These are phyloP conservation scores for Fusarium goolgardi DNA, from an alignment of 2,329 filamentous ascomycete species.

Conservation along the genomic window DNA sequence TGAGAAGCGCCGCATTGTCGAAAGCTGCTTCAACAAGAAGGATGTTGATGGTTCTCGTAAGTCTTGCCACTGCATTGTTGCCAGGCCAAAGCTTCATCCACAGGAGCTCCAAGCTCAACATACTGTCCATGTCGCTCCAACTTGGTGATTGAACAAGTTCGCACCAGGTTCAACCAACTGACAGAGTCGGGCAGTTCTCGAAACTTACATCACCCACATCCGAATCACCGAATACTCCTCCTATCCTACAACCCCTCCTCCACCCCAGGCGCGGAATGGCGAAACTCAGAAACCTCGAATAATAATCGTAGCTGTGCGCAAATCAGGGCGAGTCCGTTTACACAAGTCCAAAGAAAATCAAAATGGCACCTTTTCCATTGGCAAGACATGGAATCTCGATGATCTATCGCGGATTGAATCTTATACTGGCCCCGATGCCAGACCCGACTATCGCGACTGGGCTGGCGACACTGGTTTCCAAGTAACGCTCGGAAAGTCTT, in stretches of 20 bases:
- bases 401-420: conserved; percentile 87
- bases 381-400: conserved; percentile 97
- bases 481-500: conserved; percentile 90
- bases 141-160: neutral
- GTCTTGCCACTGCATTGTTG: conserved; percentile 53
- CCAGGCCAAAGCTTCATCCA: conserved; percentile 9
- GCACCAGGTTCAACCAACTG: conserved; percentile 3
- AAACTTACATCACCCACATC: conserved; percentile 99
- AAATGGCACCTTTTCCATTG: conserved; percentile 95
- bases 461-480: conserved; percentile 86
- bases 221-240: conserved; percentile 87
- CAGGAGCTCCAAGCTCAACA: neutral
- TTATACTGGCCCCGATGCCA: conserved; percentile 72
- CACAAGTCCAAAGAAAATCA: conserved; percentile 97
- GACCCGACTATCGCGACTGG: conserved; percentile 75
- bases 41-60: conserved; percentile 87
- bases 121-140: neutral
- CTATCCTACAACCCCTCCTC: conserved; percentile 85
- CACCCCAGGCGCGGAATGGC: conserved; percentile 75
- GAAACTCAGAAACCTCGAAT: conserved; percentile 87
- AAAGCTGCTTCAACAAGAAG: conserved; percentile 92
- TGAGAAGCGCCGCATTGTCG: conserved; percentile 93
- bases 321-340: conserved; percentile 91
- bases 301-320: conserved; percentile 92
- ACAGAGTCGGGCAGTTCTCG: conserved; percentile 56